A percentile compares a stretch with the other conserved stretches of the same genome.
Conservation (phyloP, 2,329 filamentous ascomycete genomes). For the Ambrosiella cleistominuta region DNA sequence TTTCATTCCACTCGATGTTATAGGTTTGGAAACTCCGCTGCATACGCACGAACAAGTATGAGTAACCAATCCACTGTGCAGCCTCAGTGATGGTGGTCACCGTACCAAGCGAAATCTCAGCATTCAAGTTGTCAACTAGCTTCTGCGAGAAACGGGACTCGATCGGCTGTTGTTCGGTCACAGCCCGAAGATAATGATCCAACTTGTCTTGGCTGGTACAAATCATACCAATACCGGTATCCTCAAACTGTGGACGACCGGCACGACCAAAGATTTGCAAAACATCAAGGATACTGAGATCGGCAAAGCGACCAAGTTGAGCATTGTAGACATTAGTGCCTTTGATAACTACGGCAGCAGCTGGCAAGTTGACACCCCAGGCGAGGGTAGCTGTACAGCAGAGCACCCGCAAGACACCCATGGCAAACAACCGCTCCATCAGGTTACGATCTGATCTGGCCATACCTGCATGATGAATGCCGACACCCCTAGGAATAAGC, state of each 20-base stretch:
- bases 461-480: constrained; percentile 95
- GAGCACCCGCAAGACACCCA: constrained; percentile 88
- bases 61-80: constrained; percentile 95
- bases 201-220: constrained; percentile 92
- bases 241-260: constrained; percentile 91
- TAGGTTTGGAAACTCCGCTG: constrained; percentile 78
- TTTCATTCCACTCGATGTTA: constrained; percentile 88
- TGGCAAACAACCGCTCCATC: constrained; percentile 80
- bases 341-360: constrained; percentile 93
- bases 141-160: constrained; percentile 92
- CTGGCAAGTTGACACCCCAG: constrained; percentile 97
- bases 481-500: constrained; percentile 74
- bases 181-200: constrained; percentile 74
- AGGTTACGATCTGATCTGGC: constrained; percentile 82
- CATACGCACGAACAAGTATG: constrained; percentile 95
- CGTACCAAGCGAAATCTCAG: constrained; percentile 82
- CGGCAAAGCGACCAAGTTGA: constrained; percentile 90
- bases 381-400: constrained; percentile 96
- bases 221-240: constrained; percentile 95
- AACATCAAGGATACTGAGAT: constrained; percentile 89
- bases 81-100: constrained; percentile 89
- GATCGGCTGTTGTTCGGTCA: constrained; percentile 91
- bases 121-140: constrained; percentile 90
- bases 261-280: constrained; percentile 97
- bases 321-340: constrained; percentile 94